Evolutionary conservation across 2,329 filamentous ascomycete genomes (phyloP).

Genomic region (Ophiosphaerella korrae): DNA sequence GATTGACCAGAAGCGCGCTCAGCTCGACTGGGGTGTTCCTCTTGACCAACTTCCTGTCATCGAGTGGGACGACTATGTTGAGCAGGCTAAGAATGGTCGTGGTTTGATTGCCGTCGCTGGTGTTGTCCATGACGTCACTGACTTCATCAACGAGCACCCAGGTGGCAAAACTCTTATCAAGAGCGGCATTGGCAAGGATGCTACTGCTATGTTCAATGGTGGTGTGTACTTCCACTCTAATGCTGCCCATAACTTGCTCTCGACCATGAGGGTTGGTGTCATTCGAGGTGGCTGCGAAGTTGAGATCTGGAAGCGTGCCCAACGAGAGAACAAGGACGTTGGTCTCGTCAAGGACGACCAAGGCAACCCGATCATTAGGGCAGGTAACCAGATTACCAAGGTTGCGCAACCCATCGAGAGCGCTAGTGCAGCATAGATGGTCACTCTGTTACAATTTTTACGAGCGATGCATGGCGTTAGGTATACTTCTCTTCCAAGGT

Average conservation of each 20-base stretch:
- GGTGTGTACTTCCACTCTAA: conserved; percentile 52
- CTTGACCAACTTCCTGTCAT: conserved; percentile 51
- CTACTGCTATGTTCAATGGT: conserved; percentile 52
- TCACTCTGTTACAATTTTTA: conserved; percentile 12
- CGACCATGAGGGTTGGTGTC: conserved; percentile 51
- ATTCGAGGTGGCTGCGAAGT: conserved; percentile 52
- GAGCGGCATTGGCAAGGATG: conserved; percentile 51
- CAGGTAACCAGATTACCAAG: conserved; percentile 84
- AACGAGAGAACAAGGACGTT: conserved; percentile 68
- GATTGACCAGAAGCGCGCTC: conserved; percentile 51
- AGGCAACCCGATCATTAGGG: conserved; percentile 82
- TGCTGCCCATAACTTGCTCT: conserved; percentile 51
- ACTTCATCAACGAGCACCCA: conserved; percentile 52
- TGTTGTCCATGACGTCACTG: conserved; percentile 51
- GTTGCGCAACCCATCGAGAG: conserved; percentile 78
- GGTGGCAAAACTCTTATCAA: conserved; percentile 51
- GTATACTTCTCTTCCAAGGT: conserved; percentile 20
- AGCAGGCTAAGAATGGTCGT: conserved; percentile 50
- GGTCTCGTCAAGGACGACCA: conserved; percentile 79
- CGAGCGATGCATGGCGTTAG: conserved; percentile 43
- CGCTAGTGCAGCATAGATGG: conserved; percentile 75
- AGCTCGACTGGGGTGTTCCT: conserved; percentile 51
- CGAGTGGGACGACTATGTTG: conserved; percentile 52
- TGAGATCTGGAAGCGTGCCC: conserved; percentile 53
- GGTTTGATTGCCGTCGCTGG: conserved; percentile 49